phyloP scores from a whole-genome alignment of 345 rosid genomes.

The Boechera stricta region DNA sequence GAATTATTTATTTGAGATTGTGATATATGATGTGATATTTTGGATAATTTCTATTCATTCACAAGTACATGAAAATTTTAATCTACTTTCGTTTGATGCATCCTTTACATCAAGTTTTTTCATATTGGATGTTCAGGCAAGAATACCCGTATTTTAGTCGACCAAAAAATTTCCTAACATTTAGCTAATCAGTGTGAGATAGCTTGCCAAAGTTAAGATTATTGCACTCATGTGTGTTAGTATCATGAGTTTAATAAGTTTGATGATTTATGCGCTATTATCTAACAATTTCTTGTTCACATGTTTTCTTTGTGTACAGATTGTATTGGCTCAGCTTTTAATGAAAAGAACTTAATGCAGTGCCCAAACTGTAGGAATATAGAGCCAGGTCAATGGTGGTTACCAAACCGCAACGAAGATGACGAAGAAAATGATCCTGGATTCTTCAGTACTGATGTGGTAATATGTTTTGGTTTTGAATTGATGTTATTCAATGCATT shows the following conservation, averaged over 20 bases:
- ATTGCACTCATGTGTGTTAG: background rate
- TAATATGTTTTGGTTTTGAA: background rate
- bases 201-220: background rate
- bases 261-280: background rate
- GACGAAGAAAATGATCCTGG: background rate
- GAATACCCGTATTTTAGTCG: background rate
- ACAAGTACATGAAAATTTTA: background rate
- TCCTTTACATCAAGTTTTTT: background rate
- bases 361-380: conserved; percentile 15
- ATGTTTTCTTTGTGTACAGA: background rate
- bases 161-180: background rate
- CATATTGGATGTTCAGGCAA: background rate
- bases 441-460: background rate
- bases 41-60: background rate
- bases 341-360: background rate
- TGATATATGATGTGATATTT: conserved; percentile 2
- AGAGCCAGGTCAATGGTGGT: conserved; percentile 23
- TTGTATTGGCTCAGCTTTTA: conserved; percentile 4
- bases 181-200: background rate
- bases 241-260: background rate
- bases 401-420: background rate
- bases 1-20: background rate
- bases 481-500: background rate
- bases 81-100: background rate
- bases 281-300: background rate